These are phyloP conservation scores for Microglena sp. DNA, from an alignment of 139 green algal species.

Conservation along the genomic window DNA sequence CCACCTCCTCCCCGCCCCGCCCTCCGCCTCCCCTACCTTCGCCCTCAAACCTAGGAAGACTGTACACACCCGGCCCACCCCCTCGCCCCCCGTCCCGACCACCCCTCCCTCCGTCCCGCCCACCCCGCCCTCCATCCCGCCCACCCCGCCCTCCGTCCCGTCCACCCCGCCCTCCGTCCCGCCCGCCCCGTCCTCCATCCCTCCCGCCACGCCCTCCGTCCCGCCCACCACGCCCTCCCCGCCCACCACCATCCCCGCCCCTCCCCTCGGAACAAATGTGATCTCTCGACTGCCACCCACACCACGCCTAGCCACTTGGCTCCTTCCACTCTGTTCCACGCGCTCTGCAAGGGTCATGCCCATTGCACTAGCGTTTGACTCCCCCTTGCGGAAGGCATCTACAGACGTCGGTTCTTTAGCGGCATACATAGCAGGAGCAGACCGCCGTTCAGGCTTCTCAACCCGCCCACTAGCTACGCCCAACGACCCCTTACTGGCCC, in stretches of 20 bases:
- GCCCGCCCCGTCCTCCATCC: constrained; percentile 1
- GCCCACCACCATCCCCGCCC: constrained; percentile 7
- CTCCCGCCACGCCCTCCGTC: neutral
- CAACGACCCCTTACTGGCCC: neutral
- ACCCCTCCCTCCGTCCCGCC: neutral
- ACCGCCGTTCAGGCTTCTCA: constrained; percentile 5
- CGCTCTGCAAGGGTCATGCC: constrained; percentile 49
- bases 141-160: neutral
- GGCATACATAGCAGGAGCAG: constrained; percentile 60
- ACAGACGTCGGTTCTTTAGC: constrained; percentile 51
- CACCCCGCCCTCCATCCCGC: constrained; percentile 1
- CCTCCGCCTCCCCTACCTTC: constrained; percentile 3
- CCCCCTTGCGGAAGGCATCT: constrained; percentile 45
- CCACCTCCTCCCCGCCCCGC: neutral
- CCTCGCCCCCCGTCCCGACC: constrained; percentile 1
- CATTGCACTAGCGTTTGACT: constrained; percentile 33
- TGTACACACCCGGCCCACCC: neutral
- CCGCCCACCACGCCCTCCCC: neutral
- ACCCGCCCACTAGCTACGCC: constrained; percentile 7
- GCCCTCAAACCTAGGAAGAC: neutral
- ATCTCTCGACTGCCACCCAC: constrained; percentile 55
- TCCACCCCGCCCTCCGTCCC: neutral
- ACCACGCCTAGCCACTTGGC: constrained; percentile 7
- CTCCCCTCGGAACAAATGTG: constrained; percentile 40
- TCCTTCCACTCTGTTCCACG: constrained; percentile 3